A percentile compares a stretch with the other conserved stretches of the same genome.
These are phyloP conservation scores for Ophiostoma ips DNA, from an alignment of 2,329 filamentous ascomycete species.

Conservation along the genomic window DNA sequence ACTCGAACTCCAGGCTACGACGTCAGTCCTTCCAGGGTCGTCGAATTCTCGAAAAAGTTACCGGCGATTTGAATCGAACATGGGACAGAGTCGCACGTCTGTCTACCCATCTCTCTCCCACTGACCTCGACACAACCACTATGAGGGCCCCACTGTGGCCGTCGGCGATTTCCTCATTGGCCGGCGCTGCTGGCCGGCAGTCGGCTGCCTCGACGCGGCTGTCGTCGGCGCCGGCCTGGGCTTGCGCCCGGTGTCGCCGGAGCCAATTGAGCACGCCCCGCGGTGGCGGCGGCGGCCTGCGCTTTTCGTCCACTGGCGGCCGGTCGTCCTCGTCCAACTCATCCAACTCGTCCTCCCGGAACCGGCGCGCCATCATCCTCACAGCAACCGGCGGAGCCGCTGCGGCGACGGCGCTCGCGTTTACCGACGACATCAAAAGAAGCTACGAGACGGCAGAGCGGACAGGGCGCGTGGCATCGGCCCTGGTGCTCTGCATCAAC, in stretches of 20 bases:
- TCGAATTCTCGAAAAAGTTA: no score
- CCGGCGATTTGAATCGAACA: neutral
- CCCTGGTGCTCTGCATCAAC: constrained; percentile 71
- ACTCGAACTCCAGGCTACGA: constrained; percentile 4
- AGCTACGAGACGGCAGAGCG: constrained; percentile 62
- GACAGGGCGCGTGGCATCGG: constrained; percentile 61
- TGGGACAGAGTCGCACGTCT: neutral
- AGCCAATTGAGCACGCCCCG: constrained; percentile 8
- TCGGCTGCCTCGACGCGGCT: neutral
- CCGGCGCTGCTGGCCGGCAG: constrained; percentile 5
- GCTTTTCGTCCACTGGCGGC: constrained; percentile 1
- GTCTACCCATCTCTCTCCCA: neutral
- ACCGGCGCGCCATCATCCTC: constrained; percentile 18
- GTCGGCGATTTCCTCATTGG: constrained; percentile 1
- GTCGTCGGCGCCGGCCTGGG: constrained; percentile 7
- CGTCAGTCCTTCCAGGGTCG: constrained; percentile 5
- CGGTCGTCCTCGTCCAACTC: neutral
- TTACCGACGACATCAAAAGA: constrained; percentile 59
- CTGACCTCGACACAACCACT: neutral
- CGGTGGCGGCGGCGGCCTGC: neutral
- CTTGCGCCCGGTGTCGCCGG: constrained; percentile 10
- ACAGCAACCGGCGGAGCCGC: constrained; percentile 31
- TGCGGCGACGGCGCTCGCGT: constrained; percentile 34
- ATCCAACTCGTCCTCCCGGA: constrained; percentile 5
- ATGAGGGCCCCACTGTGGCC: constrained; percentile 1